Conservation (phyloP, 208 protist species). For the Wallacemonas sp. region DNA sequence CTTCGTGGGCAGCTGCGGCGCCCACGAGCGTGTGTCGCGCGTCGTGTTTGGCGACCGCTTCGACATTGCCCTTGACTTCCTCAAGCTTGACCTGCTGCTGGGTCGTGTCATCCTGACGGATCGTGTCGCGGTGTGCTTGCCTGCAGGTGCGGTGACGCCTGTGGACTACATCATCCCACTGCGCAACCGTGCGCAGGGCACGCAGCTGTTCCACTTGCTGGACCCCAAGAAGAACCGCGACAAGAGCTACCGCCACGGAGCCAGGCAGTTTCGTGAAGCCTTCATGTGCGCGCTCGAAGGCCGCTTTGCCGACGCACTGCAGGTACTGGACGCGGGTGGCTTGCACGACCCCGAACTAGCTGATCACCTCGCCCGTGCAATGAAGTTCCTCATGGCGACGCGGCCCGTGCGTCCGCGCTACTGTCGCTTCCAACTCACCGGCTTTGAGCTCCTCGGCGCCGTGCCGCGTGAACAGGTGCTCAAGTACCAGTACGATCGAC, state of each 20-base stretch:
- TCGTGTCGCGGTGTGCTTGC: slow-evolving; percentile 23
- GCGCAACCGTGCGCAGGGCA: slow-evolving; percentile 12
- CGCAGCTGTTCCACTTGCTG: slow-evolving; percentile 32
- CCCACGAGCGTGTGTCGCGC: slow-evolving; percentile 33
- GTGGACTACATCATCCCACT: slow-evolving; percentile 32
- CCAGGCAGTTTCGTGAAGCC: slow-evolving; percentile 12
- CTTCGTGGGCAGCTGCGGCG: slow-evolving; percentile 63
- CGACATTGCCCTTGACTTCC: slow-evolving; percentile 25
- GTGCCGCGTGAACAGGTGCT: background rate
- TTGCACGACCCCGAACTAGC: slow-evolving; percentile 21
- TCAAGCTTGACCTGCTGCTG: slow-evolving; percentile 20
- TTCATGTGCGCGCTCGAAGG: slow-evolving; percentile 18
- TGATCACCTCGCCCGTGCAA: background rate
- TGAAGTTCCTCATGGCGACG: slow-evolving; percentile 9
- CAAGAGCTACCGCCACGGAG: background rate
- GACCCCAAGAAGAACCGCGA: slow-evolving; percentile 12
- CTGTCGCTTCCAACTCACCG: slow-evolving; percentile 49
- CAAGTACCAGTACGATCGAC: slow-evolving; percentile 19
- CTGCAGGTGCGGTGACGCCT: slow-evolving; percentile 16
- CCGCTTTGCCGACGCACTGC: slow-evolving; percentile 9
- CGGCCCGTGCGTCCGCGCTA: slow-evolving; percentile 33
- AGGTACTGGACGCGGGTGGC: slow-evolving; percentile 6
- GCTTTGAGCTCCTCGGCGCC: slow-evolving; percentile 33
- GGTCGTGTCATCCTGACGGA: slow-evolving; percentile 26
- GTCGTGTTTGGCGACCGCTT: slow-evolving; percentile 40